Percentiles rank a stretch among this genome's conserved stretches.
Evolutionary conservation across 2,329 filamentous ascomycete genomes (phyloP).

Genomic region (Fusarium buharicum): DNA sequence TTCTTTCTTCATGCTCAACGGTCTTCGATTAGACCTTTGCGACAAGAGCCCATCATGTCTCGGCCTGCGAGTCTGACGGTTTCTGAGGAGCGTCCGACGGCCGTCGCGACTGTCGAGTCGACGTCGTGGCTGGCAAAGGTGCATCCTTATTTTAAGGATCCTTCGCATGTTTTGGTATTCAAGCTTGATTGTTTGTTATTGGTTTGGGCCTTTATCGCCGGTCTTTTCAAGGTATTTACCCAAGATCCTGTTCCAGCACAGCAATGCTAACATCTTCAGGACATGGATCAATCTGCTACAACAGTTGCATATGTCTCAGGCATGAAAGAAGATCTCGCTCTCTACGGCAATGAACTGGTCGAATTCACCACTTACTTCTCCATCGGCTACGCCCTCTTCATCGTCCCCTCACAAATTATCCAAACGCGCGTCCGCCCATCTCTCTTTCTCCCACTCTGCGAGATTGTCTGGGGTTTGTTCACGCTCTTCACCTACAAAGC

Average conservation of each 20-base stretch:
- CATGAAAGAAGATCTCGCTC: constrained; percentile 35
- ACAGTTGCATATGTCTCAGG: constrained; percentile 38
- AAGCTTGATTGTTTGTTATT: constrained; percentile 46
- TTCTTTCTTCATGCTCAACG: background rate
- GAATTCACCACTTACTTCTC: constrained; percentile 44
- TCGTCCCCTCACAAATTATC: constrained; percentile 37
- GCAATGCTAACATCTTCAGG: constrained; percentile 2
- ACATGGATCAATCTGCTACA: constrained; percentile 41
- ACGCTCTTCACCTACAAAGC: constrained; percentile 36
- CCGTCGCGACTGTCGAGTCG: constrained; percentile 5
- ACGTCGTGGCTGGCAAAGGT: constrained; percentile 47
- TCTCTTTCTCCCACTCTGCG: constrained; percentile 34
- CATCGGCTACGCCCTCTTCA: constrained; percentile 40
- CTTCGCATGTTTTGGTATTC: constrained; percentile 44
- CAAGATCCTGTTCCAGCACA: rapidly evolving
- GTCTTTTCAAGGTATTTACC: constrained; percentile 16
- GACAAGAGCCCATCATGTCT: constrained; percentile 14
- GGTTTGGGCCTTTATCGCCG: constrained; percentile 42
- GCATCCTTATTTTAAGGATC: constrained; percentile 47
- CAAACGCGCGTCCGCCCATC: constrained; percentile 40
- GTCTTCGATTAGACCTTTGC: background rate
- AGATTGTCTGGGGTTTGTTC: constrained; percentile 39
- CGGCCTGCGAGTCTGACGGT: constrained; percentile 17
- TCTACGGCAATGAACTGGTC: constrained; percentile 36
- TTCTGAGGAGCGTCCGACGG: background rate